A percentile compares a stretch with the other conserved stretches of the same genome.
Conservation (phyloP, 257 asterid genomes). For the Plectranthus barbatus region DNA sequence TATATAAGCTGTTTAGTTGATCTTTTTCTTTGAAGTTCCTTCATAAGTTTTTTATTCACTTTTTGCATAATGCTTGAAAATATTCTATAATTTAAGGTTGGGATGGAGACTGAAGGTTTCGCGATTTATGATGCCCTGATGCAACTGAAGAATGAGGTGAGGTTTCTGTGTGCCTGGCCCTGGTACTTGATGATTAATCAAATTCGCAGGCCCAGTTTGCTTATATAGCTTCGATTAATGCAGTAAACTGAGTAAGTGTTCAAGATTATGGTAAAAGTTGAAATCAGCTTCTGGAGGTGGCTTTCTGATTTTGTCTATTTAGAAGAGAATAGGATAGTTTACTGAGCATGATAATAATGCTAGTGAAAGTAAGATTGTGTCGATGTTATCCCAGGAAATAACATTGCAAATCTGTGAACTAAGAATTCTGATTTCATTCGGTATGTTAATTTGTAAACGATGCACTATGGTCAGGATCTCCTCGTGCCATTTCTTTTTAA, state of each 20-base stretch:
- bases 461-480: neutral
- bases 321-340: no score
- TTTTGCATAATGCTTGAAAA: conserved; percentile 13
- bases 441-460: neutral
- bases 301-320: no score
- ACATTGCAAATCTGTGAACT: neutral
- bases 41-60: neutral
- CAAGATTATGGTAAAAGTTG: no score
- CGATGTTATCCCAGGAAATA: neutral
- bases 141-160: conserved; percentile 83
- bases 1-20: neutral
- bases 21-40: conserved; percentile 5
- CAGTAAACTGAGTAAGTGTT: neutral
- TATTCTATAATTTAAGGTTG: conserved; percentile 45
- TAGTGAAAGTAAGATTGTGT: no score
- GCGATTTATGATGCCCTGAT: conserved; percentile 93
- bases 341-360: no score
- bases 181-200: neutral
- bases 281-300: no score
- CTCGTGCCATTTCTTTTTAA: neutral
- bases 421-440: neutral
- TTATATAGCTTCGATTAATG: neutral
- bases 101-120: conserved; percentile 84
- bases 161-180: conserved; percentile 13
- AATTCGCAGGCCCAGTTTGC: neutral